Percentiles rank a stretch among this genome's conserved stretches.
phyloP scores from a whole-genome alignment of 1,139 yeast species.

The Sugiyamaella xylanicola region DNA sequence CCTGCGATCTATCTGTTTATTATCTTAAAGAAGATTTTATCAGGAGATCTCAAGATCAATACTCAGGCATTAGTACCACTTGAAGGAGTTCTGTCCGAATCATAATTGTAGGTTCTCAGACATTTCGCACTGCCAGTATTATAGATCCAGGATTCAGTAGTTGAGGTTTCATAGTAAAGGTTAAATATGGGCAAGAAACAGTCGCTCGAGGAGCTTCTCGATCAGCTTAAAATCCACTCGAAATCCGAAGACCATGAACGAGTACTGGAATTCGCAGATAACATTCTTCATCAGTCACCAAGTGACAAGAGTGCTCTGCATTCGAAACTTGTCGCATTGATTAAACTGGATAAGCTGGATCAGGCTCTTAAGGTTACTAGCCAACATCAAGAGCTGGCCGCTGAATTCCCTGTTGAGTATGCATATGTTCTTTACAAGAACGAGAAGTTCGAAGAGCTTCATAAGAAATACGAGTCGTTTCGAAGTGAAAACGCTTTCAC shows the following conservation, averaged over 20 bases:
- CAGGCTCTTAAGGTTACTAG: slow-evolving; percentile 52
- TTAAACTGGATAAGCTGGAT: slow-evolving; percentile 68
- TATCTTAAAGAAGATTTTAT: too few species aligned
- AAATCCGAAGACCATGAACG: slow-evolving; percentile 51
- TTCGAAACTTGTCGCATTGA: slow-evolving; percentile 67
- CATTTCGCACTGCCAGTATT: too few species aligned
- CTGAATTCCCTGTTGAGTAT: slow-evolving; percentile 48
- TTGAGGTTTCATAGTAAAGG: too few species aligned
- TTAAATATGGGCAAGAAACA: slow-evolving; percentile 23
- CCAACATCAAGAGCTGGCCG: slow-evolving; percentile 20
- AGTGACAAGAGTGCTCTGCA: slow-evolving; percentile 57
- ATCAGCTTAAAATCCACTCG: slow-evolving; percentile 51
- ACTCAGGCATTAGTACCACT: too few species aligned
- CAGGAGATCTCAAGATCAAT: too few species aligned
- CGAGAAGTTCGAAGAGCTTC: slow-evolving; percentile 51
- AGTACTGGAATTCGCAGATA: slow-evolving; percentile 50
- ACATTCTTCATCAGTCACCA: slow-evolving; percentile 47
- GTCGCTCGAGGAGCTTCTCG: slow-evolving; percentile 41
- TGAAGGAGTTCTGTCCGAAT: too few species aligned
- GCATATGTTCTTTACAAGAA: slow-evolving; percentile 74
- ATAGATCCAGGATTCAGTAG: too few species aligned
- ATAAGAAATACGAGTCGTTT: slow-evolving; percentile 34
- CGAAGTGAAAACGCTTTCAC: background rate
- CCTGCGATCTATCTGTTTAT: too few species aligned
- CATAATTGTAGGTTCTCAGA: too few species aligned